These are phyloP conservation scores for Cordyceps fumosorosea DNA, from an alignment of 2,329 filamentous ascomycete species.

Conservation along the genomic window DNA sequence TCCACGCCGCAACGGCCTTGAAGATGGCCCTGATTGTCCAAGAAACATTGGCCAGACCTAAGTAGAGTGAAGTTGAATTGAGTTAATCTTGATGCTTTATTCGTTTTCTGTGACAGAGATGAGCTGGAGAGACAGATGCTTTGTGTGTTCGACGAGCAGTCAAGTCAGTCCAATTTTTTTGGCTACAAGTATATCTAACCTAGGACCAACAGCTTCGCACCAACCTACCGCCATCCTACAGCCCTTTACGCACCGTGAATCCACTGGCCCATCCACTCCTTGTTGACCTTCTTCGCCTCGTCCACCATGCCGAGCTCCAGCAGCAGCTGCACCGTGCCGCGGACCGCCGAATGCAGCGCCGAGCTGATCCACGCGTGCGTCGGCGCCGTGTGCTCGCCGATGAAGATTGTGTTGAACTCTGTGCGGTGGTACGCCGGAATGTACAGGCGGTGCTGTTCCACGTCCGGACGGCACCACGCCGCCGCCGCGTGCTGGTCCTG, in stretches of 20 bases:
- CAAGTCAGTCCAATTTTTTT: too few species aligned
- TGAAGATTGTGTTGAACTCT: constrained; percentile 28
- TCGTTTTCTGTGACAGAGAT: background rate
- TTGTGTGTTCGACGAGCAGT: too few species aligned
- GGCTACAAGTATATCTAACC: background rate
- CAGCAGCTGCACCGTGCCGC: constrained; percentile 25
- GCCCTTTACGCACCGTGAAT: constrained; percentile 9
- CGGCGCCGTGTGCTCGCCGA: constrained; percentile 29
- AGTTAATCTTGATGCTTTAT: background rate
- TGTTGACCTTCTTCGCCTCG: constrained; percentile 20
- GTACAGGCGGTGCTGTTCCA: constrained; percentile 27
- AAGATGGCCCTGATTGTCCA: constrained; percentile 23
- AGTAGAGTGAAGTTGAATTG: background rate
- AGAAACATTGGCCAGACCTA: constrained; percentile 17
- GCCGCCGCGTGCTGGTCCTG: constrained; percentile 24
- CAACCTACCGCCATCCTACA: background rate
- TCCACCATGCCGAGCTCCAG: constrained; percentile 19
- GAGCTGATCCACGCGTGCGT: constrained; percentile 29
- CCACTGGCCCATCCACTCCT: constrained; percentile 22
- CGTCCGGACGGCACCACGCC: constrained; percentile 24
- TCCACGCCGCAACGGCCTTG: constrained; percentile 23
- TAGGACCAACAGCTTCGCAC: background rate
- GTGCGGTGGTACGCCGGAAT: constrained; percentile 27
- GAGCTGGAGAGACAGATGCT: background rate
- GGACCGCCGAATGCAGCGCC: constrained; percentile 23